phyloP scores from a whole-genome alignment of 331 rosid genomes.

The Quercus tomentella region DNA sequence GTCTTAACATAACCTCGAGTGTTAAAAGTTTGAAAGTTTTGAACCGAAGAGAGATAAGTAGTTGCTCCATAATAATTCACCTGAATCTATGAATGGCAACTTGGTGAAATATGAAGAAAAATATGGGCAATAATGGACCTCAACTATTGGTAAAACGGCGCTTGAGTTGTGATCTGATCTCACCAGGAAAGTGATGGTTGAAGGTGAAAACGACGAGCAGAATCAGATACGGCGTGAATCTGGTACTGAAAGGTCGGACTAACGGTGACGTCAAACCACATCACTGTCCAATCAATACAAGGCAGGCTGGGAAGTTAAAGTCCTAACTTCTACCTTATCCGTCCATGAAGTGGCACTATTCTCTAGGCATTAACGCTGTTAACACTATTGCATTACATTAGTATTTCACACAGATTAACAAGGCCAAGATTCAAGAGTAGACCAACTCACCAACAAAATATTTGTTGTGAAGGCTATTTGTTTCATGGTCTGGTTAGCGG shows the following conservation, averaged over 20 bases:
- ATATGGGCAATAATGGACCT: not conserved
- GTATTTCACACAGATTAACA: too few species aligned
- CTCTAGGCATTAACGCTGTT: not conserved
- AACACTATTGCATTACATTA: too few species aligned
- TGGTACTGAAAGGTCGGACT: conserved; percentile 8
- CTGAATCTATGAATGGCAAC: not conserved
- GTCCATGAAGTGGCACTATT: not conserved
- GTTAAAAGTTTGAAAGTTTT: not conserved
- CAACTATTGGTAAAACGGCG: conserved; percentile 38
- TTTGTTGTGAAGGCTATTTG: too few species aligned
- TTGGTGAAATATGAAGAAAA: not conserved
- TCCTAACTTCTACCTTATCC: not conserved
- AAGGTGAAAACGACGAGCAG: conserved; percentile 22
- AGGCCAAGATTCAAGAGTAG: too few species aligned
- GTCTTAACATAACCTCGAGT: not conserved
- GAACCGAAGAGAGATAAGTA: not conserved
- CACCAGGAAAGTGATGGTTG: not conserved
- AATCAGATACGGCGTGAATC: conserved; percentile 29
- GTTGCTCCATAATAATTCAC: too few species aligned
- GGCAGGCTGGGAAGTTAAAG: not conserved
- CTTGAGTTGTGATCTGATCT: not conserved
- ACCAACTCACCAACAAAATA: too few species aligned
- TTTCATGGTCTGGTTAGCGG: too few species aligned
- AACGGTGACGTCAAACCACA: conserved; percentile 13
- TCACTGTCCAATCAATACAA: not conserved